Conservation (phyloP, 2,329 filamentous ascomycete genomes). For the Aspergillus nomiae region DNA sequence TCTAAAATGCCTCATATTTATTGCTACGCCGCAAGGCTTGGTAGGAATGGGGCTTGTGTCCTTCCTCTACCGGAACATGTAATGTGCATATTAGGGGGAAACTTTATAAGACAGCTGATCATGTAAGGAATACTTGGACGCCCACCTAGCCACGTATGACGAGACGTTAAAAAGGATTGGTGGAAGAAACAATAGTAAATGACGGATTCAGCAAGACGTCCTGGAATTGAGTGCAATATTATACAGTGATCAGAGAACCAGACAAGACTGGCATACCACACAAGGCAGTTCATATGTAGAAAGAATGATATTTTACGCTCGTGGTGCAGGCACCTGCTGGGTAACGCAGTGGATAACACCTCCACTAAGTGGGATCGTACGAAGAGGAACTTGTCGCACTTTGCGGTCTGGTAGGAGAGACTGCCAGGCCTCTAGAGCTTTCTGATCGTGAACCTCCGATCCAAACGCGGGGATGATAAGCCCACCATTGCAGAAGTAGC, state of each 20-base stretch:
- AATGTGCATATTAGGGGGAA: too few relatives aligned
- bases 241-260: not conserved
- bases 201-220: too few relatives aligned
- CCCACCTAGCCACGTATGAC: too few relatives aligned
- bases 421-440: constrained; percentile 25
- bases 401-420: constrained; percentile 24
- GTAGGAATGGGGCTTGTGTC: too few relatives aligned
- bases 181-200: too few relatives aligned
- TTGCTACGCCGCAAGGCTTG: too few relatives aligned
- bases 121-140: too few relatives aligned
- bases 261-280: not conserved
- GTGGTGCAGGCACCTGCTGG: constrained; percentile 22
- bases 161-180: too few relatives aligned
- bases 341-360: constrained; percentile 34
- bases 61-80: too few relatives aligned
- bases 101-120: too few relatives aligned
- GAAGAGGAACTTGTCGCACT: constrained; percentile 27
- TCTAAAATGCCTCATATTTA: too few relatives aligned
- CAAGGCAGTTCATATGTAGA: not conserved
- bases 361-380: constrained; percentile 28
- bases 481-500: constrained; percentile 32
- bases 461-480: constrained; percentile 33
- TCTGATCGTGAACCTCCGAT: constrained; percentile 20
- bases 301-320: not conserved
- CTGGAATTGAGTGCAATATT: too few relatives aligned